These are phyloP conservation scores for Cicer yamashitae DNA, from an alignment of 306 rosid genomes.

Conservation along the genomic window DNA sequence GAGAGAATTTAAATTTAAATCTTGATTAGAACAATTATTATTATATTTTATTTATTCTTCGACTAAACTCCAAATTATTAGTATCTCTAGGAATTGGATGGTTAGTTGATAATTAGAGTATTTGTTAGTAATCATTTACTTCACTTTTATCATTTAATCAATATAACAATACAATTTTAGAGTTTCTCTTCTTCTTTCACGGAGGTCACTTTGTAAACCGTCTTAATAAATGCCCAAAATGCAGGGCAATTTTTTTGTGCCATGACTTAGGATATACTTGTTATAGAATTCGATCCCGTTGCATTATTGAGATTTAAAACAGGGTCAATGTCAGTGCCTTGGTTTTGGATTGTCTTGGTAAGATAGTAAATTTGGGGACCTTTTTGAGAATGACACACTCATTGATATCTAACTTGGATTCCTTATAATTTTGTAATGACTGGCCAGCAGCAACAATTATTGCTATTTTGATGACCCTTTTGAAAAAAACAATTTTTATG, in stretches of 20 bases:
- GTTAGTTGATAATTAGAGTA: too few relatives aligned
- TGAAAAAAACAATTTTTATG: neutral
- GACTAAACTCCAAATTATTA: too few relatives aligned
- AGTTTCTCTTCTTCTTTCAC: too few relatives aligned
- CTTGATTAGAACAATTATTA: too few relatives aligned
- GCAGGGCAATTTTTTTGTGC: neutral
- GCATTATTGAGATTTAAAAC: slow-evolving; percentile 63
- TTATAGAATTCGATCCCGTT: slow-evolving; percentile 7
- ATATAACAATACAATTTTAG: too few relatives aligned
- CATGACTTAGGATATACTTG: slow-evolving; percentile 25
- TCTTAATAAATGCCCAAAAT: neutral
- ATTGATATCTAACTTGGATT: slow-evolving; percentile 47
- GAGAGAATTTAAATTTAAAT: too few relatives aligned
- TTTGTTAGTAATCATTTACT: too few relatives aligned
- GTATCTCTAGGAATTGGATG: too few relatives aligned
- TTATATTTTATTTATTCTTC: too few relatives aligned
- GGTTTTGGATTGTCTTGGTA: slow-evolving; percentile 58
- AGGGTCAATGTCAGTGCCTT: slow-evolving; percentile 46
- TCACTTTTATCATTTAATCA: too few relatives aligned
- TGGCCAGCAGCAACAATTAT: slow-evolving; percentile 48
- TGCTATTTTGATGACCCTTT: slow-evolving; percentile 36
- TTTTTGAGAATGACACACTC: slow-evolving; percentile 42
- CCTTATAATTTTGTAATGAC: slow-evolving; percentile 44
- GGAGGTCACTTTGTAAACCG: too few relatives aligned
- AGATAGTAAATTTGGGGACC: slow-evolving; percentile 49